Base-by-base conservation (phyloP, 2,329 filamentous ascomycete genomes). In the Amesomyces nigricolor region DNA sequence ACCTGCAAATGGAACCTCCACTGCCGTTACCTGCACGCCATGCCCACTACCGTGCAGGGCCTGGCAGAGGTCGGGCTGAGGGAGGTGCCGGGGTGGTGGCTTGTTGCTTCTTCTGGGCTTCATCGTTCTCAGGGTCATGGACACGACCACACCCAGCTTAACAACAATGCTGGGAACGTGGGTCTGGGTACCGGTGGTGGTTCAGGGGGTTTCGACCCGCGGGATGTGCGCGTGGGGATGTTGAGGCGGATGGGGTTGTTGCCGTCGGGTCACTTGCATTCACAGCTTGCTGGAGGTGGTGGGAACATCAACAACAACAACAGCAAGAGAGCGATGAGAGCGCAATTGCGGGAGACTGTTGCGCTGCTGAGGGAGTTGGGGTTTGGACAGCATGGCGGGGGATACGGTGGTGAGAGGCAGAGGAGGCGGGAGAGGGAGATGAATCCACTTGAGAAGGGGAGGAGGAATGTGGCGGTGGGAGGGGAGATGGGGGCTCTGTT, bases 11-110 rank as follows among this genome's bases (percentile, higher is more conserved):
- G 70, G 67, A 74, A 72, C 3, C 48, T 55, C 6, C 59, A 65
- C 8, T 81, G 78, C 65, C 69, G 69, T 4, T 76, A 71, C 64
- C 60, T 63, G 46, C 78, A 81, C 64, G 63, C 62, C 56, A 79
- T 81, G 77, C 78, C 78, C 3, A 63, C 62, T 56, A 75, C 72
- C 0, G n/a, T n/a, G n/a, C n/a, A n/a, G n/a, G 75, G 71, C 1
- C 71, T 79, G 6, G 63, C 61, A 8, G 68, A 70, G 52, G 70
- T 77, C 19, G 76, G 76, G 0, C 68, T 80, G 9, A 48, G 39
- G 8, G 66, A 69, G 56, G 68, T 71, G 48, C 78, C 78, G 1
- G 57, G 57, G 1, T 80, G 78, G 78, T 79, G 67, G 65, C 53
- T 51, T 10, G 22, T 26, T 2, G 22, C 6, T 26, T 26, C 22